phyloP scores from a whole-genome alignment of 2,329 filamentous ascomycete species.

The Huntiella savannae region DNA sequence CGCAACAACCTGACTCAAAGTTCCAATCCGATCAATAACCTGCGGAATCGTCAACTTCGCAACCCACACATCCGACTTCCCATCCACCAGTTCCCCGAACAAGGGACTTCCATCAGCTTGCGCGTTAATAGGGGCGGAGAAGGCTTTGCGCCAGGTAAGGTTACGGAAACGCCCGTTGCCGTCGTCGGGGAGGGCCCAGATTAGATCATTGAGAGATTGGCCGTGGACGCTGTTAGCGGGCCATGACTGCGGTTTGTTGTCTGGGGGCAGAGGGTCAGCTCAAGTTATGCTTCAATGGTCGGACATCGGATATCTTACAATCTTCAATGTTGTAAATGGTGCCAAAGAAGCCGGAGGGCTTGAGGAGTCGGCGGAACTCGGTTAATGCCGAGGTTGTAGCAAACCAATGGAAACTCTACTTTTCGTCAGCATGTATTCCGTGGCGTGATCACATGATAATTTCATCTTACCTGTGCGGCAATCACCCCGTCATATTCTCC shows the following conservation, averaged over 20 bases:
- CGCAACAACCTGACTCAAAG: constrained; percentile 48
- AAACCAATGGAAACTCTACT: constrained; percentile 37
- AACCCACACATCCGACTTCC: constrained; percentile 35
- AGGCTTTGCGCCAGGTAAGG: constrained; percentile 41
- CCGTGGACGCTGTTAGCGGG: constrained; percentile 41
- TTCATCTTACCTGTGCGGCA: constrained; percentile 40
- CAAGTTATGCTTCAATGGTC: neutral
- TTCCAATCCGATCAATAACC: constrained; percentile 44
- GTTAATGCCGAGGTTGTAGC: constrained; percentile 28
- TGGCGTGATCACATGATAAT: neutral
- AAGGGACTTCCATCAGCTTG: constrained; percentile 19
- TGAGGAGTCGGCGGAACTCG: constrained; percentile 49
- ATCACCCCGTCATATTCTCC: constrained; percentile 46
- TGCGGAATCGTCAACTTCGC: constrained; percentile 38
- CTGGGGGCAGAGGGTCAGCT: constrained; percentile 19
- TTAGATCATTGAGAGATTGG: constrained; percentile 37
- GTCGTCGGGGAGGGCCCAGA: constrained; percentile 32
- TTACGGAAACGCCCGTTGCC: constrained; percentile 46
- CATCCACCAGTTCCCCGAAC: constrained; percentile 45
- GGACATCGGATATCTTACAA: constrained; percentile 28
- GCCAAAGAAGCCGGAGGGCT: constrained; percentile 39
- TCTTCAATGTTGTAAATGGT: constrained; percentile 60
- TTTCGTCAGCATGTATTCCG: neutral
- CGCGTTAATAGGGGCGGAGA: constrained; percentile 35
- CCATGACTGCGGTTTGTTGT: constrained; percentile 44